Conservation (phyloP, 1,284 basidiomycete species). For the Malassezia caprae region DNA sequence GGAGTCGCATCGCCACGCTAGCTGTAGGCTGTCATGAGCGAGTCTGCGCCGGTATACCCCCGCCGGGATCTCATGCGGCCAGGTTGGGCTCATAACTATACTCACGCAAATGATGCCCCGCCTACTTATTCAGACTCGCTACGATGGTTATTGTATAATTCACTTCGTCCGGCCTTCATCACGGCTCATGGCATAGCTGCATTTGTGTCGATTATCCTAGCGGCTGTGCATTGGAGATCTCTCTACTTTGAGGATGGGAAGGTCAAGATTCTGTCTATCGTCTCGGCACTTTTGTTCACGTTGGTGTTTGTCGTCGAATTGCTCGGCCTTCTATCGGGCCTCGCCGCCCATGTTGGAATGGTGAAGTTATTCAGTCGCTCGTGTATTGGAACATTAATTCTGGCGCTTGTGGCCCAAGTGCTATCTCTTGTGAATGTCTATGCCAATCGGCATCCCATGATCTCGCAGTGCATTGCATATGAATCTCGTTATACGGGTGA, state of each 20-base stretch:
- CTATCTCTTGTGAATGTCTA: conserved; percentile 1
- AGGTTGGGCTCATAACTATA: conserved; percentile 7
- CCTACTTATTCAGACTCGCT: conserved; percentile 10
- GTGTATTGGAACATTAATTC: neutral
- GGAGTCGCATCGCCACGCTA: neutral
- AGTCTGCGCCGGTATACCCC: conserved; percentile 2
- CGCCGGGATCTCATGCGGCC: neutral
- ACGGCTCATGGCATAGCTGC: neutral
- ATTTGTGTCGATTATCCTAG: conserved; percentile 1
- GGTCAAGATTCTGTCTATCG: neutral
- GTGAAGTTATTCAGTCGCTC: neutral
- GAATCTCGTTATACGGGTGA: neutral
- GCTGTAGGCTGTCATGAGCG: conserved; percentile 1
- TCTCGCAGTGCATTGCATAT: neutral
- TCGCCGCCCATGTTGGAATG: neutral
- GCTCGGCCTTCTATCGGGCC: neutral
- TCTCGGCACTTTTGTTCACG: conserved; percentile 2
- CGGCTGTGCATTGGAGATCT: conserved; percentile 1
- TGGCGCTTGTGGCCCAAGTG: neutral
- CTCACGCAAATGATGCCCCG: neutral
- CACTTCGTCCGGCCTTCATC: conserved; percentile 8
- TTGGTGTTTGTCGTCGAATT: neutral
- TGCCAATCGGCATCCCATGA: neutral
- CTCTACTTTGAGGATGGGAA: neutral
- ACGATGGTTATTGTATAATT: conserved; percentile 3